Conservation (phyloP, 495 filamentous ascomycete species). For the Thermochaetoides thermophila region DNA sequence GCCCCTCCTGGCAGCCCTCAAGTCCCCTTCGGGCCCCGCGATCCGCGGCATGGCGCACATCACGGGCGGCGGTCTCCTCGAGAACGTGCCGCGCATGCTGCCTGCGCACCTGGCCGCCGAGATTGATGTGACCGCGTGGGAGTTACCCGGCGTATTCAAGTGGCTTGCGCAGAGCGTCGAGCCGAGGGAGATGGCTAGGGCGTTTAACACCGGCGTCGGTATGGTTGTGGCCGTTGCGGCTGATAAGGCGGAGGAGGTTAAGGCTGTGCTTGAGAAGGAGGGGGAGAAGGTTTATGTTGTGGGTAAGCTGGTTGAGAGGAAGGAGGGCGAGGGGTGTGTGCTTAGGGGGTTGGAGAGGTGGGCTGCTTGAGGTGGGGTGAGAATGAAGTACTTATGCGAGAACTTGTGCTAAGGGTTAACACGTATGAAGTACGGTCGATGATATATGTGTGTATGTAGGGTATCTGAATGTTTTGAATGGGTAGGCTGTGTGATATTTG, state of each 20-base stretch:
- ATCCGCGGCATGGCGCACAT: constrained; percentile 91
- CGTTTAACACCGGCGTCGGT: constrained; percentile 89
- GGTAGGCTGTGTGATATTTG: no score
- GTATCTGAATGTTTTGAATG: no score
- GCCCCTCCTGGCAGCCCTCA: constrained; percentile 48
- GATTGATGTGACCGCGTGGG: constrained; percentile 60
- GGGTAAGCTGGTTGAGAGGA: constrained; percentile 46
- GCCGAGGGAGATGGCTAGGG: constrained; percentile 63
- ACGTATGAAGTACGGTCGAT: no score
- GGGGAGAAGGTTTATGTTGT: constrained; percentile 72
- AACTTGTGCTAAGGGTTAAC: no score
- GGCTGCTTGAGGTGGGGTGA: constrained; percentile 17
- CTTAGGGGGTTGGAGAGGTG: constrained; percentile 58
- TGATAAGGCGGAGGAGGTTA: constrained; percentile 38
- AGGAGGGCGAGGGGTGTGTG: constrained; percentile 47
- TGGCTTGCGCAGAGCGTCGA: constrained; percentile 72
- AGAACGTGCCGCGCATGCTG: constrained; percentile 90
- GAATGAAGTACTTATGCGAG: no score
- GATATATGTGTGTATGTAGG: no score
- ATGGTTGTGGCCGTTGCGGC: constrained; percentile 72
- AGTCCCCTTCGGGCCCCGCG: constrained; percentile 10
- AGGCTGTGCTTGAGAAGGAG: constrained; percentile 36
- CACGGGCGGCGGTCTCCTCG: constrained; percentile 80
- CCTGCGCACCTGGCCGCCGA: constrained; percentile 58
- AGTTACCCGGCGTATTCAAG: constrained; percentile 55